Base-by-base conservation (phyloP, 192 early-diverging fungal species). In the Coemansia nantahalensis region DNA sequence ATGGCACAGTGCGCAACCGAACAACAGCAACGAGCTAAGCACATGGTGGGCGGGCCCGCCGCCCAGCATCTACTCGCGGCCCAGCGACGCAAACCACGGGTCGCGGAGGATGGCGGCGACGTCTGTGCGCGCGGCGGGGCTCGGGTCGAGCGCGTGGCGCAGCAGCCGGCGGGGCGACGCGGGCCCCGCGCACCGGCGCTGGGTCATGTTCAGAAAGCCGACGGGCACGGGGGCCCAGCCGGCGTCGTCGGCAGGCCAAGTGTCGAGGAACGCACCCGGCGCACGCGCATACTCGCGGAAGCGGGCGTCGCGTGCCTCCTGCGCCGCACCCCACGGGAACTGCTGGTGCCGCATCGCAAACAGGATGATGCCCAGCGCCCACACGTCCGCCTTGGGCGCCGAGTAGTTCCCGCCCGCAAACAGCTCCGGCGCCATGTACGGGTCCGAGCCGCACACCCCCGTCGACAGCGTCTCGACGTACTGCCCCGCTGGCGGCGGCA, bases 351-450 rank as follows among this genome's bases (percentile, higher is more conserved):
- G 70, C 77, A 88, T 79, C 18, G 87, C 85, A 40, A 86, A 75
- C 66, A 83, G 89, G 13, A 95, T 90, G 34, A 97, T 86, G 23
- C 89, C 94, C 19, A 87, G 51, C 5, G 86, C 84, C 94, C 94
- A 97, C 5, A 97, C 65, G 59, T 97, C 94, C 7, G 83, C 87
- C 31, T 71, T 55, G 48, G 91, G 78, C 1, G 87, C 84, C 49
- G 90, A 88, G 57, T 97, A 93, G 23, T 43, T 22, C 15, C 30
- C 23, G 42, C 22, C 47, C 1, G 39, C 54, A 51, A 90, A 90
- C 34, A 83, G 65, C 64, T 96, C 94, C 15, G 94, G 94, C 0
- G 90, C 92, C 78, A 97, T 97, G 69, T 97, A 97, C 10, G 94
- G 93, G 44, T 92, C 94, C 13, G 86, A 89, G 1, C 94, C 94